Conservation (phyloP, 257 asterid species). For the Nyctanthes arbortristis region DNA sequence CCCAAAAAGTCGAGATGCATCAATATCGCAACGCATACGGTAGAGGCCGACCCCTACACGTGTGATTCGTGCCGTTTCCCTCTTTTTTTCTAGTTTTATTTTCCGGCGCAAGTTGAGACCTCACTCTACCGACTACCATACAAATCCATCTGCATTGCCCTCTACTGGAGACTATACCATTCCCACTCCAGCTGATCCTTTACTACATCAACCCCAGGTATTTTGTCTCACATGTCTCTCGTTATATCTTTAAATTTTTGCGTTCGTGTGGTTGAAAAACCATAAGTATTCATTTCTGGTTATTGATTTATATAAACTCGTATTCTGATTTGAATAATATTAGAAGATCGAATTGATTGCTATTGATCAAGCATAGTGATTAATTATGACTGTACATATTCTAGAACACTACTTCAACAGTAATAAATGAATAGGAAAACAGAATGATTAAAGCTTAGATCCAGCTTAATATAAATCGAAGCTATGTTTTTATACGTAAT, state of each 20-base stretch:
- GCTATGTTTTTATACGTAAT: neutral
- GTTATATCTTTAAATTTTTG: no score
- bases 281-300: no score
- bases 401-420: neutral
- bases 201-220: slow-evolving; percentile 23
- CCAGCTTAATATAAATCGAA: neutral
- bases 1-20: slow-evolving; percentile 33
- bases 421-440: neutral
- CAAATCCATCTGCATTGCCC: slow-evolving; percentile 10
- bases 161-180: slow-evolving; percentile 13
- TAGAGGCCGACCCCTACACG: slow-evolving; percentile 18
- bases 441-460: neutral
- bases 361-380: slow-evolving; percentile 8
- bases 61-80: slow-evolving; percentile 17
- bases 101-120: neutral
- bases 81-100: neutral
- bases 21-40: slow-evolving; percentile 19
- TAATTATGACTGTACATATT: neutral
- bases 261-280: neutral
- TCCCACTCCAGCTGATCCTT: slow-evolving; percentile 21
- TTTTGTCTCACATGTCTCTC: no score
- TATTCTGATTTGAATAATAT: no score
- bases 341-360: slow-evolving; percentile 12
- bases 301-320: no score
- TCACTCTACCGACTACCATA: neutral